Conservation (phyloP, 1,139 yeast genomes). For the Diutina rugosa region DNA sequence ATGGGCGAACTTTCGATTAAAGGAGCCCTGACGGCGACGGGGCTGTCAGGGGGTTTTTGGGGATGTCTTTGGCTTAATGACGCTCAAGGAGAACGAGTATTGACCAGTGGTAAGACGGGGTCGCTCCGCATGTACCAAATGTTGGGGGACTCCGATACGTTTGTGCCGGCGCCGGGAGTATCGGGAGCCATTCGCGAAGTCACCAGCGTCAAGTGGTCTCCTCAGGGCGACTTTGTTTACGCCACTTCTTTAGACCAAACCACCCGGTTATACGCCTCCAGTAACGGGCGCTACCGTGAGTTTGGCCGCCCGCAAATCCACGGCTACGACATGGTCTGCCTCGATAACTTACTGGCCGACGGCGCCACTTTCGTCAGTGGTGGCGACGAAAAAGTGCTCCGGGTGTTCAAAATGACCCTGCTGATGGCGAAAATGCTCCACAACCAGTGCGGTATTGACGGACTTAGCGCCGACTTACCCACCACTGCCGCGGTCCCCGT, state of each 20-base stretch:
- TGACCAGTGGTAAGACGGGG: conserved; percentile 86
- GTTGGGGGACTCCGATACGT: conserved; percentile 8
- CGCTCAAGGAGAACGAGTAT: conserved; percentile 32
- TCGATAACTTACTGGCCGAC: conserved; percentile 38
- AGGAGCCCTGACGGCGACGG: conserved; percentile 97
- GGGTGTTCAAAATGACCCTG: conserved; percentile 85
- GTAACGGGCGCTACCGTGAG: conserved; percentile 46
- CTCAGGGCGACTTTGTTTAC: conserved; percentile 51
- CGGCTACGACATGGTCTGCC: conserved; percentile 91
- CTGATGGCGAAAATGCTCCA: conserved; percentile 55
- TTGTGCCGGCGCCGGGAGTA: conserved; percentile 37
- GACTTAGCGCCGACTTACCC: conserved; percentile 25
- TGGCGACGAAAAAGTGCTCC: conserved; percentile 87
- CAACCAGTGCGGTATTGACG: conserved; percentile 36
- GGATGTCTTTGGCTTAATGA: conserved; percentile 62
- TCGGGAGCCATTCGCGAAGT: conserved; percentile 69
- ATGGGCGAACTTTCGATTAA: conserved; percentile 88
- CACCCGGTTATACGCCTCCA: conserved; percentile 66
- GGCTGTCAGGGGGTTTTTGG: conserved; percentile 98
- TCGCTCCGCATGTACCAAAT: conserved; percentile 70
- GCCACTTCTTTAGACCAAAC: conserved; percentile 87
- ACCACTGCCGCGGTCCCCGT: conserved; percentile 90
- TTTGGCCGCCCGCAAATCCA: conserved; percentile 96
- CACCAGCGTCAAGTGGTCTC: conserved; percentile 76
- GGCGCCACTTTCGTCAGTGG: conserved; percentile 71